Percentiles rank a stretch among this genome's conserved stretches.
These are phyloP conservation scores for Ulota crispa DNA, from an alignment of 225 moss, liverwort and hornwort genomes.

Conservation along the genomic window DNA sequence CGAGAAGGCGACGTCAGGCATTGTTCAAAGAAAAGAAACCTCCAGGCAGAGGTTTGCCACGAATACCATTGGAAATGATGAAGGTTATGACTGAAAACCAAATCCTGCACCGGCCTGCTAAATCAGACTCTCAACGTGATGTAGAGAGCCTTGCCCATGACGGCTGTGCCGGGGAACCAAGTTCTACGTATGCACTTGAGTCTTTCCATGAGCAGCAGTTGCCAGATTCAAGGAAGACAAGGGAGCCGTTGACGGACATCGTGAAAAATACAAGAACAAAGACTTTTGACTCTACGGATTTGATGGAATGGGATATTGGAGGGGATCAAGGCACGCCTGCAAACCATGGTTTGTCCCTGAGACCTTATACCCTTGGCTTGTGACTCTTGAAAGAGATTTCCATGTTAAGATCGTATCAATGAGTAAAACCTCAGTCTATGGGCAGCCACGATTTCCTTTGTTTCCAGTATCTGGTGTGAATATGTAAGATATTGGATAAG, in stretches of 20 bases:
- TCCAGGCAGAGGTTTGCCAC: slow-evolving; percentile 50
- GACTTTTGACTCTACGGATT: slow-evolving; percentile 2
- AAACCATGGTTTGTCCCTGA: slow-evolving; percentile 21
- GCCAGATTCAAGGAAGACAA: neutral
- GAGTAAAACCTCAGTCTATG: neutral
- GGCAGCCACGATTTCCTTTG: neutral
- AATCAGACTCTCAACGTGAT: slow-evolving; percentile 3
- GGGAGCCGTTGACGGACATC: slow-evolving; percentile 15
- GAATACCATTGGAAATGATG: slow-evolving; percentile 36
- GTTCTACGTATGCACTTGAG: slow-evolving; percentile 5
- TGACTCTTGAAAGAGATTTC: neutral
- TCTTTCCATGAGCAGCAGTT: slow-evolving; percentile 19
- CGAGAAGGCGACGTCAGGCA: slow-evolving; percentile 44
- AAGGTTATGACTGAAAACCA: slow-evolving; percentile 34
- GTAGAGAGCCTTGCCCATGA: neutral
- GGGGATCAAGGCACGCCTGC: neutral
- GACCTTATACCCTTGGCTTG: neutral
- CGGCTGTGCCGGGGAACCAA: slow-evolving; percentile 14
- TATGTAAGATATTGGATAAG: too few species aligned
- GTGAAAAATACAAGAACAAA: slow-evolving; percentile 10
- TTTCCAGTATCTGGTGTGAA: neutral
- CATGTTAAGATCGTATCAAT: neutral
- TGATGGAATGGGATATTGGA: slow-evolving; percentile 1
- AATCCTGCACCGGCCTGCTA: slow-evolving; percentile 6
- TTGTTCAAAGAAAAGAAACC: slow-evolving; percentile 52